Evolutionary conservation across 2,329 filamentous ascomycete species (phyloP), one percentile per base, ranked within the genome.

Genomic region (Aspergillus ochraceus): DNA sequence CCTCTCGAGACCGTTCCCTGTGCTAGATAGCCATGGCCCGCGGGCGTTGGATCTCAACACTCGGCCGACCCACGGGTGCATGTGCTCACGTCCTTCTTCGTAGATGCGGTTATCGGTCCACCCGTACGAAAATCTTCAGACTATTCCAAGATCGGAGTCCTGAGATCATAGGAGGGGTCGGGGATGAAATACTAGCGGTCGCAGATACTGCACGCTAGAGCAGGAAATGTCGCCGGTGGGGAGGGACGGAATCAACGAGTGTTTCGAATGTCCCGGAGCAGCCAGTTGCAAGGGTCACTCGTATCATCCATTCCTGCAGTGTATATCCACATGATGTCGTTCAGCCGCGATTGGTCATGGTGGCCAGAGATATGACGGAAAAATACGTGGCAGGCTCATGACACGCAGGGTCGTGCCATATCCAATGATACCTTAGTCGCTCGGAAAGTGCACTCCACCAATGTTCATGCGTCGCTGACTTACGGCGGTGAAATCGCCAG

Each of bases 401-500:
- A 59, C 54, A 56, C 17, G 50, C 42, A 50, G 49, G 39, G 49
- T 47, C 19, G 36, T 59, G 46, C 49, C 45, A 60, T 56, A 55
- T 60, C 62, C 51, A 60, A 56, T 52, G 32, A 42, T 55, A 24
- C 24, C 24, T 24, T 24, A 54, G 53, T 54, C 57, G 24, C 58
- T 57, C 58, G 60, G 57, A 60, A 57, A 32, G 52, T 52, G 59
- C 59, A 59, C 61, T 62, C 64, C 63, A 66, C 63, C 62, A 64
- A 64, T 66, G 54, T 56, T 30, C 50, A 46, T 46, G 45, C 29
- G 20, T 52, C 49, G 30, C 32, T 50, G 17, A 24, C 36, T 63
- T 59, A 72, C 8, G 74, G 71, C 12, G 74, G 73, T 29, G 73
- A 74, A 47, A 76, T 75, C 6, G 71, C 68, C 54, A 76, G 70